Conservation (phyloP, 208 protist species). For the Leishmania tropica region DNA sequence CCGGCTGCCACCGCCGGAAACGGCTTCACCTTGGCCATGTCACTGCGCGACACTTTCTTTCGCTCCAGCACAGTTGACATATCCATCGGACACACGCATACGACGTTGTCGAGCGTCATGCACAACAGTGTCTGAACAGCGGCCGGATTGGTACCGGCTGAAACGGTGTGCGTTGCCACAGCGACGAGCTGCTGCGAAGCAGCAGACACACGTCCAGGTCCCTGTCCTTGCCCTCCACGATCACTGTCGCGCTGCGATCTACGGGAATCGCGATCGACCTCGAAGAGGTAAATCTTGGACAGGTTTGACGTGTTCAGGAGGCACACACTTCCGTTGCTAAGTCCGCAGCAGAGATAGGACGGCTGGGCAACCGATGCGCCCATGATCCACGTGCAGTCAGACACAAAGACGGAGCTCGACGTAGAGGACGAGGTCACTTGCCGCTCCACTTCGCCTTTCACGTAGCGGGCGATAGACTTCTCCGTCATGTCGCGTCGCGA, state of each 20-base stretch:
- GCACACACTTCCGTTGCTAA: constrained; percentile 66
- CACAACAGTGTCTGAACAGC: constrained; percentile 28
- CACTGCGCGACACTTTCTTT: constrained; percentile 34
- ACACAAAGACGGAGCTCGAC: constrained; percentile 44
- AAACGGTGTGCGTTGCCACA: constrained; percentile 19
- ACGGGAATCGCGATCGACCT: constrained; percentile 28
- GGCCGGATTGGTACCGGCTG: neutral
- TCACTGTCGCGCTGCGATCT: constrained; percentile 9
- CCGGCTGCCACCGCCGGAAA: constrained; percentile 7
- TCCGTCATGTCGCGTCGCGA: constrained; percentile 55
- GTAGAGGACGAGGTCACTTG: constrained; percentile 66
- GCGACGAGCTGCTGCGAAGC: constrained; percentile 24
- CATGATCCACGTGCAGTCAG: constrained; percentile 58
- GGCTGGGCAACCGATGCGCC: constrained; percentile 26
- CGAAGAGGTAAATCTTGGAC: constrained; percentile 71
- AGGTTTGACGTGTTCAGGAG: constrained; percentile 73
- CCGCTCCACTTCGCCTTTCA: constrained; percentile 44
- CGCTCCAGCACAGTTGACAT: constrained; percentile 36
- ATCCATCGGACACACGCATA: constrained; percentile 36
- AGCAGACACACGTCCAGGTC: neutral
- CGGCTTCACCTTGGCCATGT: constrained; percentile 32
- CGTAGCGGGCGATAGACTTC: constrained; percentile 50
- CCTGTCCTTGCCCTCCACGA: constrained; percentile 9
- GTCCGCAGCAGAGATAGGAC: constrained; percentile 58
- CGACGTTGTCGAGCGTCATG: constrained; percentile 26